Percentiles rank a stretch among this genome's conserved stretches.
Conservation (phyloP, 2,329 filamentous ascomycete genomes). For the Colletotrichum sp. region DNA sequence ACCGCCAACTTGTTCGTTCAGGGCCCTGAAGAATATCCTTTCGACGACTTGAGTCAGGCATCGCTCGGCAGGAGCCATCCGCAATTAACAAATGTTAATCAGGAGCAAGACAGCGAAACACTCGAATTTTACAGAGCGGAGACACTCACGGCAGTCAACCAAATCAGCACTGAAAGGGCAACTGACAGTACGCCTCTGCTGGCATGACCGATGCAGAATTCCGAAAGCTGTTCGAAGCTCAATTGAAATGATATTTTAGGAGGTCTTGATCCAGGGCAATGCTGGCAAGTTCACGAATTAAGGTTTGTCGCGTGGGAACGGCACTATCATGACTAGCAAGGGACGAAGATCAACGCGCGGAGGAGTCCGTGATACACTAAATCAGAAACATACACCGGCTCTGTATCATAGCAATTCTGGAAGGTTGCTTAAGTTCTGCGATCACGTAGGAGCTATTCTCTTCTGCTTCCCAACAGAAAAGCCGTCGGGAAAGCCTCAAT, state of each 20-base stretch:
- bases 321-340: neutral
- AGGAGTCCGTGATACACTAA: neutral
- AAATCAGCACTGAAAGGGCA: neutral
- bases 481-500: no score
- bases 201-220: neutral
- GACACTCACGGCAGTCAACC: fast-evolving
- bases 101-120: neutral
- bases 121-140: neutral
- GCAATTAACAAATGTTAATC: neutral
- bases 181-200: fast-evolving
- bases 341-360: neutral
- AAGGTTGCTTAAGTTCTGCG: no score
- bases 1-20: neutral
- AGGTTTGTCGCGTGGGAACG: neutral
- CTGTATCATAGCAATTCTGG: no score
- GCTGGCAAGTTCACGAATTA: neutral
- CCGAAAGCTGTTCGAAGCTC: fast-evolving
- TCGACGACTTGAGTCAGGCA: neutral
- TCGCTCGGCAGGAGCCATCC: neutral
- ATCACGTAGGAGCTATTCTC: no score
- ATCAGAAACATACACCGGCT: no score
- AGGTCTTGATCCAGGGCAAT: neutral
- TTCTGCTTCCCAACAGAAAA: no score
- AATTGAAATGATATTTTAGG: neutral
- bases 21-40: fast-evolving